Percentiles rank a stretch among this genome's conserved stretches.
Evolutionary conservation across 306 rosid species (phyloP).

Genomic region (Luffa acutangula): DNA sequence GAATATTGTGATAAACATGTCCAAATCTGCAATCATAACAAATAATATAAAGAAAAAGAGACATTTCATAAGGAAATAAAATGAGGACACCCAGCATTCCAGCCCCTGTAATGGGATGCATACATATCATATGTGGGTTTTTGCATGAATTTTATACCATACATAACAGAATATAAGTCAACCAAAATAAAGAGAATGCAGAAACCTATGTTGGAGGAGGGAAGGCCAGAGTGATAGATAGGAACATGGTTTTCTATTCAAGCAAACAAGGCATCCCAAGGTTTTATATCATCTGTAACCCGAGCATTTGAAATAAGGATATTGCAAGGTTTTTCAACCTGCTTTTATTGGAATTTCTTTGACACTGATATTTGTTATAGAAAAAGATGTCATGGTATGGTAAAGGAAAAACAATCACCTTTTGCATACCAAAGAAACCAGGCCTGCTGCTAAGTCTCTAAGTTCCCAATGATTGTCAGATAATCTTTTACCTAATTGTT

Average conservation of each 20-base stretch:
- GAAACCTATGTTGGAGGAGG: not conserved
- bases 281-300: not conserved
- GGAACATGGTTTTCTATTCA: not conserved
- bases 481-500: slow-evolving; percentile 60
- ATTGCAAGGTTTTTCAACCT: not conserved
- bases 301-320: not conserved
- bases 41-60: not conserved
- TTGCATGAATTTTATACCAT: not conserved
- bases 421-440: slow-evolving; percentile 70
- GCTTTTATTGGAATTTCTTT: not conserved
- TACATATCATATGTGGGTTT: not conserved
- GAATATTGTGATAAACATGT: slow-evolving; percentile 78
- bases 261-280: not conserved
- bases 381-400: not conserved
- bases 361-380: not conserved
- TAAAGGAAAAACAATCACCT: slow-evolving; percentile 42
- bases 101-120: not conserved
- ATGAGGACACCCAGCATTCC: slow-evolving; percentile 3
- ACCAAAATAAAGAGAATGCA: not conserved
- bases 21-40: slow-evolving; percentile 52
- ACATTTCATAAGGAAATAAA: not conserved
- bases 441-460: slow-evolving; percentile 67
- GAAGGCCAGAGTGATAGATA: not conserved
- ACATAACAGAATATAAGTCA: not conserved
- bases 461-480: slow-evolving; percentile 94